Percentiles rank a stretch among this genome's conserved stretches.
Evolutionary conservation across 768 basidiomycete species (phyloP).

Genomic region (Kwoniella heveanensis): DNA sequence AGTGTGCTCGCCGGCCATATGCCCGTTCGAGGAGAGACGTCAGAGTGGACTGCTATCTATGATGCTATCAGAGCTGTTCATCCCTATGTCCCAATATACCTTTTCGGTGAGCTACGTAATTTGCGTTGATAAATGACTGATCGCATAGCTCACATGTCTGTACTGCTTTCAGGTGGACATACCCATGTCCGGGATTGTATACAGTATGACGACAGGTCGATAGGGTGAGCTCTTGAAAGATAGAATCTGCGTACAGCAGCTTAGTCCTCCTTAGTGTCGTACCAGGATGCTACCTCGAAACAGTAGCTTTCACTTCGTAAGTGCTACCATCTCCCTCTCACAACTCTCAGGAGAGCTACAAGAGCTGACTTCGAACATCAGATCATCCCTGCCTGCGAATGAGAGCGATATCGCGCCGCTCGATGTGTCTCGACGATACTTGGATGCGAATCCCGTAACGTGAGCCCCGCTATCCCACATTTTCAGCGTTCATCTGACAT

Average conservation of each 20-base stretch:
- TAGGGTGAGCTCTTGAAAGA: conserved; percentile 65
- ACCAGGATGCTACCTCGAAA: conserved; percentile 82
- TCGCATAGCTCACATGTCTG: background rate
- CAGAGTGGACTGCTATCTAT: conserved; percentile 69
- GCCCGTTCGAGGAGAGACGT: conserved; percentile 65
- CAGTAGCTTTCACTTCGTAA: conserved; percentile 65
- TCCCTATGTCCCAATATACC: conserved; percentile 73
- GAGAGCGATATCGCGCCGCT: conserved; percentile 19
- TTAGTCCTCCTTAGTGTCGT: conserved; percentile 36
- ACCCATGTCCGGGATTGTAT: conserved; percentile 78
- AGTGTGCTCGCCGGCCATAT: conserved; percentile 67
- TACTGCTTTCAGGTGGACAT: conserved; percentile 61
- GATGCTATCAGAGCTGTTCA: conserved; percentile 73
- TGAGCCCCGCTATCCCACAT: conserved; percentile 3
- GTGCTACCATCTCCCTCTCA: conserved; percentile 11
- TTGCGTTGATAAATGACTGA: too few species aligned
- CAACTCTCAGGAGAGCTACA: too few species aligned
- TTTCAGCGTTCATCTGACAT: background rate
- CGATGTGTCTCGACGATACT: conserved; percentile 62
- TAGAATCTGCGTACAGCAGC: background rate
- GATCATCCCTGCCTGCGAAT: conserved; percentile 17
- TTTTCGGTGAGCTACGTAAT: conserved; percentile 65
- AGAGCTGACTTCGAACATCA: background rate
- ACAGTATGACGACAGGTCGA: conserved; percentile 72
- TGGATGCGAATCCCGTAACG: conserved; percentile 35